Evolutionary conservation across 2,329 filamentous ascomycete species (phyloP).

Genomic region (Parafenestella ontariensis): DNA sequence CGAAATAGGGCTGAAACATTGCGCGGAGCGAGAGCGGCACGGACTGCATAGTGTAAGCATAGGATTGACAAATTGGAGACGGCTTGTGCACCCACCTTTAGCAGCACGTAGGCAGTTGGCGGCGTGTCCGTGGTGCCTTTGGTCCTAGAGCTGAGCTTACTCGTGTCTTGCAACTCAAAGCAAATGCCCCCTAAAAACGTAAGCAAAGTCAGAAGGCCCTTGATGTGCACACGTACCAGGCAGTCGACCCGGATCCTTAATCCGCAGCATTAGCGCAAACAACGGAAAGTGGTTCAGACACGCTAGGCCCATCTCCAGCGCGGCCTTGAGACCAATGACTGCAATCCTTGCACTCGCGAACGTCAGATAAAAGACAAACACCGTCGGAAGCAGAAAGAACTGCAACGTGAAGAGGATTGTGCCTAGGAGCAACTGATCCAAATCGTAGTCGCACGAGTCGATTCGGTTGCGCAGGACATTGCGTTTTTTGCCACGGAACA

Average conservation of each 20-base stretch:
- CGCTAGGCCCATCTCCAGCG: slow-evolving; percentile 88
- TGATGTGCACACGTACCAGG: slow-evolving; percentile 65
- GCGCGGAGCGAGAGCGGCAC: slow-evolving; percentile 88
- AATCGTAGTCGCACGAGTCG: slow-evolving; percentile 97
- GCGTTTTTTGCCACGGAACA: slow-evolving; percentile 97
- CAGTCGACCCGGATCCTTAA: slow-evolving; percentile 90
- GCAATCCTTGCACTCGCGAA: slow-evolving; percentile 94
- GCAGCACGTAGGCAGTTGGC: slow-evolving; percentile 81
- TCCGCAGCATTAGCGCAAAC: slow-evolving; percentile 92
- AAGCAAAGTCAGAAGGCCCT: neutral
- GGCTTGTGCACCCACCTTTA: slow-evolving; percentile 68
- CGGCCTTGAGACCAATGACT: slow-evolving; percentile 91
- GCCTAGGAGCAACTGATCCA: slow-evolving; percentile 93
- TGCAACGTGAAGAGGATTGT: slow-evolving; percentile 96
- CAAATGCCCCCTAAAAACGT: slow-evolving; percentile 70
- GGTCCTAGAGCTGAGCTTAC: slow-evolving; percentile 45
- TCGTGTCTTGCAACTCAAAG: slow-evolving; percentile 85
- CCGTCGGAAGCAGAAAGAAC: slow-evolving; percentile 92
- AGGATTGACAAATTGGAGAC: neutral
- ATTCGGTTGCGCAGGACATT: slow-evolving; percentile 97
- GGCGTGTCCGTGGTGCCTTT: slow-evolving; percentile 51
- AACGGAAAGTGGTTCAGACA: slow-evolving; percentile 97
- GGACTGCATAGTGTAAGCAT: slow-evolving; percentile 53
- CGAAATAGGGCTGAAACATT: slow-evolving; percentile 98
- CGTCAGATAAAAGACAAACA: slow-evolving; percentile 95